Base-by-base conservation (phyloP, 1,284 basidiomycete genomes). In the Volvariella volvacea region DNA sequence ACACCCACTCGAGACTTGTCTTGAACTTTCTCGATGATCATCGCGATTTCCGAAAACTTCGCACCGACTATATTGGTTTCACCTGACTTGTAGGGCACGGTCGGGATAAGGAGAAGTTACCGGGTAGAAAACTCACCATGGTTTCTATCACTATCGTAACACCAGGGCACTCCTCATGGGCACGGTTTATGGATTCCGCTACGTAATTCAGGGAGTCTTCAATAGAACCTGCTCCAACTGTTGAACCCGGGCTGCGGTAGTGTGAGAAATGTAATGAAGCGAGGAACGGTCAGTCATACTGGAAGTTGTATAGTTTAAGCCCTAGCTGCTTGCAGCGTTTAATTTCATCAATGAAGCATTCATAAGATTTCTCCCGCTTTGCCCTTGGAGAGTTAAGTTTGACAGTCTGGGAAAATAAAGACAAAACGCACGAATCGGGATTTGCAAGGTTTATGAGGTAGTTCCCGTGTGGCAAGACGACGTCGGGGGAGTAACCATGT, bases 391-490 rank as follows among this genome's bases (percentile, higher is more conserved):
- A 37, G 12, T 28, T 32, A 22, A 33, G n/a, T 38, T 33, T 28
- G 44, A 10, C 17, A 42, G 42, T 17, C 21, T 8, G 34, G 40
- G n/a, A 17, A 16, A 20, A 36, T n/a, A n/a, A 41, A 22, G 32
- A 30, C 2, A 34, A 10, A 46, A 63, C 82, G 47, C 45, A 88
- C 86, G 53, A 53, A 50, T 92, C 86, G 0, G 86, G 84, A 55
- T 92, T 92, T 3, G 82, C 90, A 0, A 93, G 70, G 56, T 93
- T 93, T 47, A 92, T 77, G 22, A 94, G 73, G 57, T 92, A 94
- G 57, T 80, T 90, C 15, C 89, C 89, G 51, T 92, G 90, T 0
- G 88, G 88, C 3, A 92, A 65, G 2, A 91, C 73, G 48, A 82
- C 65, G 21, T 67, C 64, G 2, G 74, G 62, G 0, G 70, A 64